Evolutionary conservation across 2,329 filamentous ascomycete genomes (phyloP).

Genomic region (Ceratocystis cacaofunesta): DNA sequence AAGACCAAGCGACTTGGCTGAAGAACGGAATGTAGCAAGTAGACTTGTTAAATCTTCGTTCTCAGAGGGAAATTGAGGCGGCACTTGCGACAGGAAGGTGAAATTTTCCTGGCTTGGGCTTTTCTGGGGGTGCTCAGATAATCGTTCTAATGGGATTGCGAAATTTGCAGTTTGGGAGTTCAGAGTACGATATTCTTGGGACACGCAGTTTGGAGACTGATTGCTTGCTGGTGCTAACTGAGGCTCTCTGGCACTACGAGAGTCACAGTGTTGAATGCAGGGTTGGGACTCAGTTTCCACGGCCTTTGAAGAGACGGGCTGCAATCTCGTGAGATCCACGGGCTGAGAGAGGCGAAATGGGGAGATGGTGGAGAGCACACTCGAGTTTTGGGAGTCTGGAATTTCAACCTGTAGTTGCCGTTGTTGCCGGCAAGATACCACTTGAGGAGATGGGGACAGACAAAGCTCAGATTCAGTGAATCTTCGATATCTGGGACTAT

Average conservation of each 20-base stretch:
- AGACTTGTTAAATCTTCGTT: background rate
- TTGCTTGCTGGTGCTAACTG: background rate
- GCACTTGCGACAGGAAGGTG: conserved; percentile 8
- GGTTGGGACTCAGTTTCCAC: background rate
- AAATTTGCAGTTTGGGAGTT: background rate
- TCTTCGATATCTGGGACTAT: background rate
- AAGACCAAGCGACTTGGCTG: background rate
- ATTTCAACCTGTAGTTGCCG: background rate
- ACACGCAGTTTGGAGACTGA: background rate
- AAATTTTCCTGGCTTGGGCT: background rate
- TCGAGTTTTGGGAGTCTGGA: conserved; percentile 13
- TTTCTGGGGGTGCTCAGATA: background rate
- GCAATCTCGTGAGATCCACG: background rate
- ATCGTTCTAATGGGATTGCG: background rate
- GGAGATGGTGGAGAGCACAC: background rate
- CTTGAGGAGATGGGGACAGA: background rate
- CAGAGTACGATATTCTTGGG: background rate
- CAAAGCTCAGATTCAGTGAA: background rate
- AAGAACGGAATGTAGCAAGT: conserved; percentile 1
- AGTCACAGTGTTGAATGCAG: background rate
- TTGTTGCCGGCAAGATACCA: background rate
- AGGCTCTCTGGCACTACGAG: background rate
- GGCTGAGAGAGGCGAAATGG: background rate
- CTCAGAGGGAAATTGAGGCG: background rate
- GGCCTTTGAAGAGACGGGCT: background rate